A percentile compares a stretch with the other conserved stretches of the same genome.
Conservation (phyloP, 202 grass and related monocot species). For the Schoenoplectus tabernaemontani region DNA sequence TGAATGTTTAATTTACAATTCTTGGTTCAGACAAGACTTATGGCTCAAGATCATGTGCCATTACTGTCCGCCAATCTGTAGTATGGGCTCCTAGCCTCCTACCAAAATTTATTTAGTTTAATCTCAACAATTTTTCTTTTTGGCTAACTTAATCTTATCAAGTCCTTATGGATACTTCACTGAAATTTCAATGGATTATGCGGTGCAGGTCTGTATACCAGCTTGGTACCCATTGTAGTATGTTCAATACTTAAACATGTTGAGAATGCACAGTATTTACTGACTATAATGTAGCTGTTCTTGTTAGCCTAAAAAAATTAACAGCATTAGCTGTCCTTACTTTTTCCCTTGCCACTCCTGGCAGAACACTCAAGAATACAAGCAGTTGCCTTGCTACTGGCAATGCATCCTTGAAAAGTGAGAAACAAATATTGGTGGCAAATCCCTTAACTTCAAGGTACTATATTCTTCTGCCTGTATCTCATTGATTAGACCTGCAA, state of each 20-base stretch:
- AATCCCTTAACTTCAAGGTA: conserved; percentile 50
- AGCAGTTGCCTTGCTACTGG: neutral
- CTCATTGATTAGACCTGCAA: neutral
- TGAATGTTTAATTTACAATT: neutral
- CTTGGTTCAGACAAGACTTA: neutral
- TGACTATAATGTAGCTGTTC: neutral
- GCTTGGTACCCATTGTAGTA: neutral
- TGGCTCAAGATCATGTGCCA: neutral
- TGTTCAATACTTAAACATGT: neutral
- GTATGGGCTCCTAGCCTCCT: neutral
- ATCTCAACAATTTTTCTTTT: neutral
- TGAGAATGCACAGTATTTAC: neutral
- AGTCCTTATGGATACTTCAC: neutral
- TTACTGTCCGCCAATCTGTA: neutral
- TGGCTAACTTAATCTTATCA: neutral
- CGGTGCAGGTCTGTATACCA: neutral
- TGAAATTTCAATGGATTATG: neutral
- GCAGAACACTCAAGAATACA: conserved; percentile 13
- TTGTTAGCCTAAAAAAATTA: neutral
- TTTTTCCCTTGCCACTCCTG: neutral
- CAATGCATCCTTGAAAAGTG: neutral
- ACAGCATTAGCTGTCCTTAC: neutral
- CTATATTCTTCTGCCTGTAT: conserved; percentile 1
- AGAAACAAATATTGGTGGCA: conserved; percentile 31
- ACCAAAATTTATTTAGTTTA: neutral